Base-by-base conservation (phyloP, 2,329 filamentous ascomycete species). In the Aspergillus pseudoviridinutans region DNA sequence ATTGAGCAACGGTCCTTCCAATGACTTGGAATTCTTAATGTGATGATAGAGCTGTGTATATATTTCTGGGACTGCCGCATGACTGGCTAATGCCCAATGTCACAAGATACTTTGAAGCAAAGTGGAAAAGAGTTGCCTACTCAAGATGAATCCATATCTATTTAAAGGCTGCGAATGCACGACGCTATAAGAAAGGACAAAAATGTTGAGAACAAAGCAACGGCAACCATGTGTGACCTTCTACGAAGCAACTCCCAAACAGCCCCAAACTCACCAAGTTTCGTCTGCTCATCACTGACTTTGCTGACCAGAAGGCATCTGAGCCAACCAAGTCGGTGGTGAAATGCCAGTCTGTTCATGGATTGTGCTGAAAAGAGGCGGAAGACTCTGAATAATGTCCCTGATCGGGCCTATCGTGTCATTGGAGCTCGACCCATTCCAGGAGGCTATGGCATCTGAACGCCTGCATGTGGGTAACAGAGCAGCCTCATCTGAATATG, bases 281-380 rank as follows among this genome's bases (percentile, higher is more conserved):
- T 17, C 32, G 14, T 35, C 14, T 35, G 14, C 14, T 7, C 14
- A 22, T 22, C 8, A 44, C 41, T 44, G 8, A 44, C 3, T 44
- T n/a, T 44, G 8, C 41, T 44, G n/a, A 44, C 8, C 49, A 24
- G 50, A 51, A 7, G 80, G 80, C 79, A 84, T 81, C 65, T 82
- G 77, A 56, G 79, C 80, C 64, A 84, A 62, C 91, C 91, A 95
- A 66, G 84, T 84, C 1, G 91, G 91, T 6, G 92, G 85, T 1
- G 83, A 82, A 67, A 95, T 92, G 0, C 91, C 91, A 0, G 91
- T 95, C 79, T 96, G 91, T 59, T 95, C 91, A 65, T 94, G 88
- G 68, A 96, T 93, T 0, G 91, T 95, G 9, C 83, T 86, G 77
- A 95, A 87, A 22, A 95, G 80, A 4, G 91, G 91, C 38, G 91